These are phyloP conservation scores for Lepiota brunneoincarnata DNA, from an alignment of 768 basidiomycete genomes.

Conservation along the genomic window DNA sequence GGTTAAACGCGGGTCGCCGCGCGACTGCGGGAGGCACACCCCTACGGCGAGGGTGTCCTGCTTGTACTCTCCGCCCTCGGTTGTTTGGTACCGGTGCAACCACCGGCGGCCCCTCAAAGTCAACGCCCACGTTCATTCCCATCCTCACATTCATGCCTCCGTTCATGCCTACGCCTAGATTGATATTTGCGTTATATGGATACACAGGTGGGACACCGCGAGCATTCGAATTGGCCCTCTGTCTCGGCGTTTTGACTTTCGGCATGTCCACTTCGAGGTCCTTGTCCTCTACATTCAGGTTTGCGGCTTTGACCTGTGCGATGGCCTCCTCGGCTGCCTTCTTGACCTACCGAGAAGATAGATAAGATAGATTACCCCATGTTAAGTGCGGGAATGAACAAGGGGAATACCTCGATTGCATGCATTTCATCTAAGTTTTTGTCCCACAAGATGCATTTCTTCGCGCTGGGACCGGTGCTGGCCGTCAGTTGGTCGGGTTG, in stretches of 20 bases:
- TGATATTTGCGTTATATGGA: neutral
- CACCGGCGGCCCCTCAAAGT: too few relatives aligned
- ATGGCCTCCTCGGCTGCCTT: conserved; percentile 64
- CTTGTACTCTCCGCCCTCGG: too few relatives aligned
- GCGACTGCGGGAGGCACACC: too few relatives aligned
- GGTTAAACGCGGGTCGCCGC: too few relatives aligned
- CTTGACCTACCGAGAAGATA: conserved; percentile 66
- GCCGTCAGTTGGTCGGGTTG: conserved; percentile 16
- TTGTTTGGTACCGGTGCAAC: too few relatives aligned
- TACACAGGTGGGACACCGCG: neutral
- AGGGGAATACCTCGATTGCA: conserved; percentile 52
- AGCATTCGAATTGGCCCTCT: neutral
- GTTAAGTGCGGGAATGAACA: neutral
- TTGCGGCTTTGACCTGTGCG: conserved; percentile 53
- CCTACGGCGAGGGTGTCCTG: too few relatives aligned
- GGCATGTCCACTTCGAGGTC: conserved; percentile 68
- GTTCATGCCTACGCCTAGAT: neutral
- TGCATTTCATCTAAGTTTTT: conserved; percentile 56
- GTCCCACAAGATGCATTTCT: conserved; percentile 71
- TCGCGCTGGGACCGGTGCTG: conserved; percentile 23
- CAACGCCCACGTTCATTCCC: too few relatives aligned
- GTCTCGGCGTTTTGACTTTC: conserved; percentile 16
- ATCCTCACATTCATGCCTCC: neutral
- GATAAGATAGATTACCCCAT: neutral
- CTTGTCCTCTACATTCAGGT: conserved; percentile 57